Base-by-base conservation (phyloP, 371 early-diverging fungal species). In the Mortierella sp. region DNA sequence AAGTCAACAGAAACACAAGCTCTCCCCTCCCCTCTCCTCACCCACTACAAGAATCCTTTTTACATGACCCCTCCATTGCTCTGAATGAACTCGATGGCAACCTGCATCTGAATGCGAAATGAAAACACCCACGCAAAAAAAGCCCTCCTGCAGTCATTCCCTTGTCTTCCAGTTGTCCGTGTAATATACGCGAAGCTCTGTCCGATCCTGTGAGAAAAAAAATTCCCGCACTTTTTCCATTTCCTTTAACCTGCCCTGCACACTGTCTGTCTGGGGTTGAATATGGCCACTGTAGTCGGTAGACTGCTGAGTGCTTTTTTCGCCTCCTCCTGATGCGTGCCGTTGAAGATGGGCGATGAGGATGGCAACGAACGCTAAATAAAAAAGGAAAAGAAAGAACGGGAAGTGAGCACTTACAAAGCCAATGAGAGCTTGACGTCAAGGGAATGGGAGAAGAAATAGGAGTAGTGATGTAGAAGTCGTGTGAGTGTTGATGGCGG, bases 351-450 rank as follows among this genome's bases (percentile, higher is more conserved):
- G 35, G 68, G 68, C n/a, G 68, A 38, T 68, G 68, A 68, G 43
- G 41, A 2, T 68, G 68, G 35, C 63, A 63, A 63, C 18, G 18
- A 10, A 24, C 56, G 10, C 56, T 56, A 68, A 32, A 68, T 32
- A 63, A 68, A 35, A 68, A 10, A 68, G 10, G 21, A 35, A 24
- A 38, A 24, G 7, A 24, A 8, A 38, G 21, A 18, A 35, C 4
- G 18, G 38, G 10, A 35, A 68, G 68, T 68, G 41, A 68, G 38
- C 41, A 68, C 68, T 68, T 68, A 68, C 68, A 41, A 68, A 68
- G 68, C 41, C 8, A 41, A 68, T 68, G 68, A 68, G 68, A 68
- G 68, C 68, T 68, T 38, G 68, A 41, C 51, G 51, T 51, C 11
- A 48, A 48, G 0, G 48, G 14, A 21, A 18, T 24, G 7, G 18